Base-by-base conservation (phyloP, 352 stramenopile genomes). In the Pythium grandisporangium region DNA sequence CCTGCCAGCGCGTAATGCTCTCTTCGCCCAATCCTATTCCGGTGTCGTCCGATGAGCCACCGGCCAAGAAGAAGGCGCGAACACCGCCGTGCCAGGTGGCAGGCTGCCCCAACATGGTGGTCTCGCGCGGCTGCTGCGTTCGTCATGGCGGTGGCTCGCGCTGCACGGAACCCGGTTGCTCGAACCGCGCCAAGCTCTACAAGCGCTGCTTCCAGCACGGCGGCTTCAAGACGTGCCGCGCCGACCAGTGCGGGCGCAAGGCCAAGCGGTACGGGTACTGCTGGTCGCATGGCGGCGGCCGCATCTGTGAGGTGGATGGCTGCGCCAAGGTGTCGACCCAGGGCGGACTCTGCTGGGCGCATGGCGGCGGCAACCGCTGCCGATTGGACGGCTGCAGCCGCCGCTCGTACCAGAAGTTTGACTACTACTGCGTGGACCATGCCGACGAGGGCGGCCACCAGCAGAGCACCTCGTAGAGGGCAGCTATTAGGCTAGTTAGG, bases 211-310 rank as follows among this genome's bases (percentile, higher is more conserved):
- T 86, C 53, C 73, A 86, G 53, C 73, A 86, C 58, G 72, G 69
- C 23, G 72, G 72, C 30, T 83, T 66, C 27, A 84, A 82, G 30
- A 80, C 66, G 30, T 90, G 77, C 57, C 54, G 70, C 21, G 59
- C 69, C 8, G 61, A 77, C 2, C 63, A 69, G 32, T 90, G 77
- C 61, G 65, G 49, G 42, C 68, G 66, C 50, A 84, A 84, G 38
- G 73, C 77, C 52, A 87, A 87, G 54, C 74, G 73, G n/a, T 84
- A 84, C 51, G 77, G 77, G 39, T 72, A 82, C 54, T 90, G 77
- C 60, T 87, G 74, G 66, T 84, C 77, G 17, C 77, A 90, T 27
- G 75, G 75, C 37, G 78, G 78, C 40, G 78, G 74, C 30, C 65
- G 64, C 43, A 82, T 85, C 48, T 91, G 78, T 47, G 67, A 68